Percentiles rank a stretch among this genome's conserved stretches.
Conservation (phyloP, 441 rosid genomes). For the Melastoma candidum region DNA sequence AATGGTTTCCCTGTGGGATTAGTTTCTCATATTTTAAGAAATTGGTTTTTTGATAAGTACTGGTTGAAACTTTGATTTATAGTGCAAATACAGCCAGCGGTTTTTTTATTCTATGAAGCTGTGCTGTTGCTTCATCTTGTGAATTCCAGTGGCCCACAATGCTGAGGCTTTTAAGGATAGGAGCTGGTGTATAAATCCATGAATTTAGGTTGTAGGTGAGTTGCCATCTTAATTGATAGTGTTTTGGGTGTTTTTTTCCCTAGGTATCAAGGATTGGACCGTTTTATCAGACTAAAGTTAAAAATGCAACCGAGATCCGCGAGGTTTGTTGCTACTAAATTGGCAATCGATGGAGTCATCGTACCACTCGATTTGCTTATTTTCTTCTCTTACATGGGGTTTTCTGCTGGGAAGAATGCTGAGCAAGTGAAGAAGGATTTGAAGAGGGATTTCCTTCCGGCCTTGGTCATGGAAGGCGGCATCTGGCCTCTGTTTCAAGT, state of each 20-base stretch:
- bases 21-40: no score
- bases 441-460: constrained; percentile 93
- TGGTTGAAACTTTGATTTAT: no score
- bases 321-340: constrained; percentile 75
- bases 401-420: constrained; percentile 56
- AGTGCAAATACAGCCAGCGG: no score
- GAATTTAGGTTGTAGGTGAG: no score
- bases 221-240: neutral
- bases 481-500: constrained; percentile 86
- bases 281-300: constrained; percentile 53
- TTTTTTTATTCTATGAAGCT: no score
- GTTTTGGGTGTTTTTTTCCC: constrained; percentile 2
- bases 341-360: constrained; percentile 77
- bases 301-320: constrained; percentile 55
- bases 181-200: no score
- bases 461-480: constrained; percentile 81
- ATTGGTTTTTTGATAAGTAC: no score
- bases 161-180: no score
- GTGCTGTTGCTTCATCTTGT: no score
- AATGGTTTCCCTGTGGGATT: no score
- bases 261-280: constrained; percentile 91
- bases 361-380: constrained; percentile 79
- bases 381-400: constrained; percentile 94
- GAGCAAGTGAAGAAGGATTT: constrained; percentile 73
- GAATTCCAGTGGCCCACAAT: no score